Conservation (phyloP, 164 flowering plant genomes). For the Piper betle region DNA sequence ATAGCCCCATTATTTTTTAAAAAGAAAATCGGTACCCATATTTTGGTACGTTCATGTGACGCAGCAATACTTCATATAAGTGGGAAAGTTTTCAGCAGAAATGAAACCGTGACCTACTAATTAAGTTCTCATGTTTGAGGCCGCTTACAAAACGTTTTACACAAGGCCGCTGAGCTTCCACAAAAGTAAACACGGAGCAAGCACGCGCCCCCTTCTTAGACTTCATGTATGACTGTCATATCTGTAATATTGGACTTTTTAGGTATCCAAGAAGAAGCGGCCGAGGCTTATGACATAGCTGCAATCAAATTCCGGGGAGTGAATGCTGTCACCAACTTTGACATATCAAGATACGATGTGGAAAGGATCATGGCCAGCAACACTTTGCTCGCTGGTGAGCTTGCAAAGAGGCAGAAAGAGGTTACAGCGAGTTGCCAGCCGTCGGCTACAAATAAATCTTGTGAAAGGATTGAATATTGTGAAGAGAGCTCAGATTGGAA, state of each 20-base stretch:
- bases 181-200: too few species aligned
- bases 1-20: too few species aligned
- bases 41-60: too few species aligned
- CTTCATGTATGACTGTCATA: too few species aligned
- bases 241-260: not conserved
- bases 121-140: too few species aligned
- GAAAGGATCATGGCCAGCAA: constrained; percentile 47
- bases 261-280: constrained; percentile 81
- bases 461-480: constrained; percentile 8
- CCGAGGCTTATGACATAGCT: constrained; percentile 70
- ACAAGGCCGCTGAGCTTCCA: too few species aligned
- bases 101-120: too few species aligned
- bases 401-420: constrained; percentile 34
- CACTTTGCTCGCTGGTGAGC: constrained; percentile 48
- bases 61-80: too few species aligned
- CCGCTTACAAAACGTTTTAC: too few species aligned
- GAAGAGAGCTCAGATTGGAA: constrained; percentile 34
- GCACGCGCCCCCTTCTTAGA: too few species aligned
- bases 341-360: constrained; percentile 47
- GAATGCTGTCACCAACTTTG: constrained; percentile 63
- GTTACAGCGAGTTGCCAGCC: constrained; percentile 5
- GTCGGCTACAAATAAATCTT: constrained; percentile 3
- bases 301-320: constrained; percentile 64
- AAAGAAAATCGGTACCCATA: too few species aligned
- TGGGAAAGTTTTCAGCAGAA: too few species aligned